Base-by-base conservation (phyloP, 495 filamentous ascomycete genomes). In the Sphaerosporella brunnea region DNA sequence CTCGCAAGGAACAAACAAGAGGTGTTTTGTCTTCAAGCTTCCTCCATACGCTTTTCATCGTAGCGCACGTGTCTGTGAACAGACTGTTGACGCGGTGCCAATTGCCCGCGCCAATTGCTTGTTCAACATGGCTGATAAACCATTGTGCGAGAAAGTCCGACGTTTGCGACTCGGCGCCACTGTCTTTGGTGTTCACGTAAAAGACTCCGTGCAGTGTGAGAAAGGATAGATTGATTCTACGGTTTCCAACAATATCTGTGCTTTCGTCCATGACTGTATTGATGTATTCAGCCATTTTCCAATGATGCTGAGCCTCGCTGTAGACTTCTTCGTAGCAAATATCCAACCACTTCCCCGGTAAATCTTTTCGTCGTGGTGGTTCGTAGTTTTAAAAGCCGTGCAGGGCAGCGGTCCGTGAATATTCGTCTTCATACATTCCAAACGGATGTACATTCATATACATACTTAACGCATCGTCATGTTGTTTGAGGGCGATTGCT, bases 251-350 rank as follows among this genome's bases (percentile, higher is more conserved):
- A 3, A 40, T 23, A 40, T 47, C 16, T 13, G 26, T 16, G 13
- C 44, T 39, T 2, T 18, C 16, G 28, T 47, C 44, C 26, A 47
- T 20, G 2, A 47, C 44, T 3, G 36, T 39, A 47, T 39, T 47
- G 8, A 47, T 20, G 36, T 47, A 47, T 10, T 47, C 44, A 32
- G 28, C 5, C 5, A 7, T 13, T 32, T 13, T 32, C 28, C 28
- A 32, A 13, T 7, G 7, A 7, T 5, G 7, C 5, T 7, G 5
- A 7, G 28, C 28, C 13, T 32, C 28, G 5, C 28, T 32, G 13
- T 32, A 32, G 13, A 32, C 28, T 13, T 32, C 28, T 13, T 32
- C 28, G 13, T 32, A 32, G 13, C 28, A 32, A 5, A 32, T 7
- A 5, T 5, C 7, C 28, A 32, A 32, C 28, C 28, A 32, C 5